Conservation (phyloP, 495 filamentous ascomycete species). For the Penicillium subrubescens region DNA sequence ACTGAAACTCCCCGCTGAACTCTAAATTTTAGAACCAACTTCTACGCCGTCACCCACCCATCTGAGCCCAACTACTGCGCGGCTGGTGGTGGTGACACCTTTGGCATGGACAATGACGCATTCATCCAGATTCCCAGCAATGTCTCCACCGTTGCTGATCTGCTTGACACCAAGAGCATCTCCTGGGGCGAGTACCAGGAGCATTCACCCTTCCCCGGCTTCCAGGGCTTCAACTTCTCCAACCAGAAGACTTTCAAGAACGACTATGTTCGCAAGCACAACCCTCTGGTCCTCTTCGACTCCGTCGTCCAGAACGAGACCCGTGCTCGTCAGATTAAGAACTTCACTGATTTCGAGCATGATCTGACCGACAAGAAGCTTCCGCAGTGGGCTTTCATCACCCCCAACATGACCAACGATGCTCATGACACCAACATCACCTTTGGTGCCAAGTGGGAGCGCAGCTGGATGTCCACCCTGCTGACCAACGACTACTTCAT, state of each 20-base stretch:
- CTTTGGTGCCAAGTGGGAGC: conserved; percentile 60
- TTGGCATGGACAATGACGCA: conserved; percentile 70
- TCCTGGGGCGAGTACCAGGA: conserved; percentile 74
- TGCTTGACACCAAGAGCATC: conserved; percentile 67
- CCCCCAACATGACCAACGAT: conserved; percentile 75
- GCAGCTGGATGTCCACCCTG: conserved; percentile 60
- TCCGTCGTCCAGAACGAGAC: conserved; percentile 54
- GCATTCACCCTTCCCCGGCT: conserved; percentile 66
- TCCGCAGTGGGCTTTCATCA: conserved; percentile 75
- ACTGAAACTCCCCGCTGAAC: not conserved
- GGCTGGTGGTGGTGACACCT: conserved; percentile 62
- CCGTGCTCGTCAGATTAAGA: conserved; percentile 64
- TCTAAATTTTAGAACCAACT: conserved; percentile 49
- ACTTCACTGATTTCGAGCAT: conserved; percentile 61
- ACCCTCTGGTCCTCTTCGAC: conserved; percentile 63
- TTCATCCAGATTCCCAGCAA: conserved; percentile 58
- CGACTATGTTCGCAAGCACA: conserved; percentile 77
- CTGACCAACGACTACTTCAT: conserved; percentile 66
- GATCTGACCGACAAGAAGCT: conserved; percentile 59
- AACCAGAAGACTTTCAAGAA: conserved; percentile 54
- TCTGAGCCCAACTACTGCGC: conserved; percentile 74
- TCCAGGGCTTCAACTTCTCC: conserved; percentile 56
- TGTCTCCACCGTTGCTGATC: conserved; percentile 66
- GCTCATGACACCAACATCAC: conserved; percentile 70
- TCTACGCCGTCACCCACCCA: conserved; percentile 64